A percentile compares a stretch with the other conserved stretches of the same genome.
phyloP scores from a whole-genome alignment of 306 rosid species.

The Cucurbita pepo region DNA sequence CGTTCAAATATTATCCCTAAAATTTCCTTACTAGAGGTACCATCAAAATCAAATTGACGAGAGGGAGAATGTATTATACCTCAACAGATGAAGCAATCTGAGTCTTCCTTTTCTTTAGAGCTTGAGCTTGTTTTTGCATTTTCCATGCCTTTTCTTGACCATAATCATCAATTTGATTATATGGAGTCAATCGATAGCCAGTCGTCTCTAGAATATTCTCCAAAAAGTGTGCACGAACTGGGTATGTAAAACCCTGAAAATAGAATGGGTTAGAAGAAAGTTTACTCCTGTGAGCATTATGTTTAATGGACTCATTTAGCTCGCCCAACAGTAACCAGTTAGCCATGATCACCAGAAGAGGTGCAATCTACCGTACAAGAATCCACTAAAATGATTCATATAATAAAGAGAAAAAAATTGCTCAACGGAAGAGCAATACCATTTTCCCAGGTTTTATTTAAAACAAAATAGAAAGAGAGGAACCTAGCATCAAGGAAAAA shows the following conservation, averaged over 20 bases:
- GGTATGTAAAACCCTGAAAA: conserved; percentile 40
- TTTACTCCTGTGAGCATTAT: not conserved
- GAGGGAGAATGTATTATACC: conserved; percentile 13
- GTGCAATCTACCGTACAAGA: not conserved
- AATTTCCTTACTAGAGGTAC: no score
- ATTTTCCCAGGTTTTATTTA: not conserved
- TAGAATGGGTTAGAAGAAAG: conserved; percentile 1
- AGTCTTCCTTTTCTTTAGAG: conserved; percentile 30
- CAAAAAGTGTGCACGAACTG: conserved; percentile 36
- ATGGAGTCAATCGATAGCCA: conserved; percentile 25
- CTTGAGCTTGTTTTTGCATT: conserved; percentile 38
- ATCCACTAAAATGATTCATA: not conserved
- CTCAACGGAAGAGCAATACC: not conserved
- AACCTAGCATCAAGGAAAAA: not conserved
- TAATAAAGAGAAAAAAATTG: not conserved
- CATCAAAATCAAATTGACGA: not conserved
- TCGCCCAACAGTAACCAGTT: not conserved
- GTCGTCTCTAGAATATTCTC: conserved; percentile 41
- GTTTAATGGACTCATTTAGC: not conserved
- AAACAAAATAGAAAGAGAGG: not conserved
- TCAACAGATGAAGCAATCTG: conserved; percentile 43
- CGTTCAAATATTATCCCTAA: no score
- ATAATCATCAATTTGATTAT: conserved; percentile 51
- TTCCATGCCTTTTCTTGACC: conserved; percentile 49
- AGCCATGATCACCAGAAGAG: not conserved